Evolutionary conservation across 805 yeast species (phyloP).

Genomic region (Maudiozyma pseudohumilis): DNA sequence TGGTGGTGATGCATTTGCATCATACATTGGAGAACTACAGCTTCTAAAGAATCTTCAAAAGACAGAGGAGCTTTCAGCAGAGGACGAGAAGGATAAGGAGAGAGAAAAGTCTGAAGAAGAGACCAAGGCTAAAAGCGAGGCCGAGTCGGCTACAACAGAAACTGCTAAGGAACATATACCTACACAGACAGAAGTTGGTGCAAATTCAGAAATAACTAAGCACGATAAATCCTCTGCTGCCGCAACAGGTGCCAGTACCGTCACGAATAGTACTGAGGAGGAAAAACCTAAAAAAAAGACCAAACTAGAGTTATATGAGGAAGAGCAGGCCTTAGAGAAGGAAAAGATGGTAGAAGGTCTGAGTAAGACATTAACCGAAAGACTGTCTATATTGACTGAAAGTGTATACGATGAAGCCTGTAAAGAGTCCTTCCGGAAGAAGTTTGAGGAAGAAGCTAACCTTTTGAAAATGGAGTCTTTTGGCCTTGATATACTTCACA

Average conservation of each 20-base stretch:
- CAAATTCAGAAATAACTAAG: not conserved
- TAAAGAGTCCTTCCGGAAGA: slow-evolving; percentile 48
- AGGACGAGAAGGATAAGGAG: slow-evolving; percentile 34
- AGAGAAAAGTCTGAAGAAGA: slow-evolving; percentile 26
- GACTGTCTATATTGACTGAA: slow-evolving; percentile 47
- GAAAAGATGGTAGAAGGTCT: slow-evolving; percentile 56
- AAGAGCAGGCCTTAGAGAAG: slow-evolving; percentile 60
- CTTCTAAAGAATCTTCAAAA: slow-evolving; percentile 67
- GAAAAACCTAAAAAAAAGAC: slow-evolving; percentile 36
- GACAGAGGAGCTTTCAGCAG: slow-evolving; percentile 41
- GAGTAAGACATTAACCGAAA: slow-evolving; percentile 45
- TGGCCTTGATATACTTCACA: slow-evolving; percentile 72
- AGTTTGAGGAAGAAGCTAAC: slow-evolving; percentile 75
- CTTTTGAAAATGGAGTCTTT: slow-evolving; percentile 71
- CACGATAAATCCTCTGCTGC: not conserved
- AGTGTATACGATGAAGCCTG: slow-evolving; percentile 57
- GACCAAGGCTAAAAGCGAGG: slow-evolving; percentile 4
- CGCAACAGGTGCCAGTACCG: not conserved
- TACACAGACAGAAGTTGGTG: not conserved
- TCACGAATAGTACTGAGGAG: slow-evolving; percentile 10
- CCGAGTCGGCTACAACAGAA: slow-evolving; percentile 1
- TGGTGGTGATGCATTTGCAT: slow-evolving; percentile 84
- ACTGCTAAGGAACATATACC: not conserved
- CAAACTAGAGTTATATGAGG: slow-evolving; percentile 54
- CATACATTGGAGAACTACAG: slow-evolving; percentile 82